Evolutionary conservation across 73 alveolate genomes (phyloP), one percentile per base, ranked within the genome.

Genomic region (Tetrahymena malaccensis): DNA sequence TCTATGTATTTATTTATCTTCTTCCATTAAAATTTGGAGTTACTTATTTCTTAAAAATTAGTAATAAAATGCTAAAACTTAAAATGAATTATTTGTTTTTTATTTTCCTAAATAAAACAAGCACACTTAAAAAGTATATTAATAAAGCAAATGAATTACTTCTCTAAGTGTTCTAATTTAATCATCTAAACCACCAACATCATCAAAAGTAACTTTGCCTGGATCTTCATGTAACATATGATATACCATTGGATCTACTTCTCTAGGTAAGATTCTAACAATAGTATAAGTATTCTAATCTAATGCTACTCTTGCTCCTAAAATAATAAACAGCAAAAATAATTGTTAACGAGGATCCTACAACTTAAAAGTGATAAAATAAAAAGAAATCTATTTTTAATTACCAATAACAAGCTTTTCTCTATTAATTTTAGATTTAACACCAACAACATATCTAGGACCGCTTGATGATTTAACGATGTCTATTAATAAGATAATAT

Each of bases 191-290:
- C 99, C 99, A 40, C 99, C 99, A 15, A 99, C 99, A 35, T 98
- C 99, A 44, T 99, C 97, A 95, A 96, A 98, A 12, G 98, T 97
- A 25, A 98, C 99, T 50, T 98, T 96, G 34, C 99, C 99, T 55
- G 99, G 99, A 95, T 98, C 99, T 96, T 99, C 99, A 55, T 99
- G 98, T 94, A 98, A 95, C 99, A 99, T 99, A 98, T 99, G 98
- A 97, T 97, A 99, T 43, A 99, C 99, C 97, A 96, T 94, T 13
- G 99, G 99, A 96, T 99, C 99, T 35, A 99, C 99, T 97, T 99
- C 99, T 93, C 99, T 97, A 21, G 99, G 99, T 22, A 99, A 96
- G 33, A 98, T 98, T 93, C 99, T 98, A 99, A 99, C 99, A 96
- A 99, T 98, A 43, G 99, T 99, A 94, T 97, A 96, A 50, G 99